These are phyloP conservation scores for Jatropha podagrica DNA, from an alignment of 441 rosid species.

Conservation along the genomic window DNA sequence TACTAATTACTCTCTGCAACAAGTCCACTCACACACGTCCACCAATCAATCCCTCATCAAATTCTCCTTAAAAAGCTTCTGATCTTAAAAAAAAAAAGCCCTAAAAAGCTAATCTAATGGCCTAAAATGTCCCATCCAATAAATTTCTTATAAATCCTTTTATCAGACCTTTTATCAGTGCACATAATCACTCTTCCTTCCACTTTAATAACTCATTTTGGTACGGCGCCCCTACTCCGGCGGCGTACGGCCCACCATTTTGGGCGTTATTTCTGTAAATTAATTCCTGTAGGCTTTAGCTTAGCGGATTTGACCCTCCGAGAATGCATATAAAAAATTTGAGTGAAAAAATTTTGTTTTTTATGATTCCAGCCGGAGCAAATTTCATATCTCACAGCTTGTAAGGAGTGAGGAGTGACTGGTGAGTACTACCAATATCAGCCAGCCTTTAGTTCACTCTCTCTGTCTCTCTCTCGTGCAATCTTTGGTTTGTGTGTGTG, in stretches of 20 bases:
- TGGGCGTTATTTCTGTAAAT: not conserved
- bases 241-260: conserved; percentile 31
- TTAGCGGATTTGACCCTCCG: not conserved
- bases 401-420: too few species aligned
- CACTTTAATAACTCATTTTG: not conserved
- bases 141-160: not conserved
- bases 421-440: not conserved
- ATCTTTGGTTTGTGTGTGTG: conserved; percentile 17
- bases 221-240: conserved; percentile 22
- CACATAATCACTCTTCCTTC: not conserved
- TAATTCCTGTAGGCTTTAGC: not conserved
- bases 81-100: not conserved
- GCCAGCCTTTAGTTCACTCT: not conserved
- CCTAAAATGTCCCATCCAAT: conserved; percentile 17
- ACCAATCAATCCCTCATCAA: conserved; percentile 16
- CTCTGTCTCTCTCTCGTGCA: not conserved
- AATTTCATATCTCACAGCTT: too few species aligned
- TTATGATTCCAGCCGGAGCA: too few species aligned
- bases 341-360: too few species aligned
- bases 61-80: conserved; percentile 3
- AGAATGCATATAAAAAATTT: too few species aligned
- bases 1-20: not conserved
- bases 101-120: not conserved
- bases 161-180: not conserved
- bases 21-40: conserved; percentile 5